Evolutionary conservation across 192 early-diverging fungal genomes (phyloP).

Genomic region (Podochytrium sp.): DNA sequence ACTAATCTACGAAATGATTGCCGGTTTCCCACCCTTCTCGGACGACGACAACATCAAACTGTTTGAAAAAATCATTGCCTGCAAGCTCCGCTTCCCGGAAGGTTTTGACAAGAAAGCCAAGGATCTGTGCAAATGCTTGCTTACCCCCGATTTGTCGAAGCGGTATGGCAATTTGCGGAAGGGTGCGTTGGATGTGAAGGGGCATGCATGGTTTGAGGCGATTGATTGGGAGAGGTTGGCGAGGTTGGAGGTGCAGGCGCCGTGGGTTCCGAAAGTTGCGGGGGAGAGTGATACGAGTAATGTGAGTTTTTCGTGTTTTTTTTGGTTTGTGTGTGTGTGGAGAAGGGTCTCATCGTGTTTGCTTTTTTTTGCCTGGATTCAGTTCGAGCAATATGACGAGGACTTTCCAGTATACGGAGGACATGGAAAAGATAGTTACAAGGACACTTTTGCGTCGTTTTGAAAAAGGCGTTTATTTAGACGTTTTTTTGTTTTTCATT

Average conservation of each 20-base stretch:
- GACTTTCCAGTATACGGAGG: slow-evolving; percentile 81
- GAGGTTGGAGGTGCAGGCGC: slow-evolving; percentile 72
- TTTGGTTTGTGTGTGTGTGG: too few species aligned
- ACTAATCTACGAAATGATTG: slow-evolving; percentile 74
- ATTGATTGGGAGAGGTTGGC: slow-evolving; percentile 81
- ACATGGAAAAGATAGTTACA: slow-evolving; percentile 63
- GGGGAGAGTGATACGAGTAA: slow-evolving; percentile 86
- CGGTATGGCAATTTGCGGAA: slow-evolving; percentile 86
- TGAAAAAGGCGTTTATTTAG: too few species aligned
- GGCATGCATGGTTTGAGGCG: slow-evolving; percentile 87
- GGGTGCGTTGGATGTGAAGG: slow-evolving; percentile 84
- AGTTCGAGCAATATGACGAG: slow-evolving; percentile 91
- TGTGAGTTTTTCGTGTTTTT: too few species aligned
- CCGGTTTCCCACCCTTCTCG: slow-evolving; percentile 87
- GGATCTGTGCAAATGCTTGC: slow-evolving; percentile 81
- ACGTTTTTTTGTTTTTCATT: too few species aligned
- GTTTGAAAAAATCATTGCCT: slow-evolving; percentile 91
- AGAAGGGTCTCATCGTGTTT: too few species aligned
- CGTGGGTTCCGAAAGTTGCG: slow-evolving; percentile 76
- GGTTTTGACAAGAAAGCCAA: slow-evolving; percentile 82
- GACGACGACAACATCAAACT: slow-evolving; percentile 92
- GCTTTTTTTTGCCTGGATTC: too few species aligned
- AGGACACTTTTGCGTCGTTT: slow-evolving; percentile 71
- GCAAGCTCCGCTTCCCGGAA: slow-evolving; percentile 82
- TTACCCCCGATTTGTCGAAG: slow-evolving; percentile 81